A percentile compares a stretch with the other conserved stretches of the same genome.
Evolutionary conservation across 2,329 filamentous ascomycete genomes (phyloP).

Genomic region (Mycosphaerella arachidis): DNA sequence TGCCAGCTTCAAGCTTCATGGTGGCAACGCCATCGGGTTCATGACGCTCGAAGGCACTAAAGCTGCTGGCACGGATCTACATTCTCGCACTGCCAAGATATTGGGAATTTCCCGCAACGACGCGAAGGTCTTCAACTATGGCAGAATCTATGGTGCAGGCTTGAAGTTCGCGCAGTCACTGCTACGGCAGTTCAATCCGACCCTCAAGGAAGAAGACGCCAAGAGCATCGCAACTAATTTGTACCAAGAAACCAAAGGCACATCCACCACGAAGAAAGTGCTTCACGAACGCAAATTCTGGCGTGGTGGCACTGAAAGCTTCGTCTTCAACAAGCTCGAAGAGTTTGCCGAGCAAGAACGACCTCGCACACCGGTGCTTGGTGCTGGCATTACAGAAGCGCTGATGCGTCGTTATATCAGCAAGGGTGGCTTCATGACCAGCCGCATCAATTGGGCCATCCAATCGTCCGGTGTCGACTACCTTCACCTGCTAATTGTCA

Average conservation of each 20-base stretch:
- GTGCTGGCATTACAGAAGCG: conserved; percentile 92
- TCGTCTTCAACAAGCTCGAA: conserved; percentile 97
- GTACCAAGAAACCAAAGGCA: conserved; percentile 85
- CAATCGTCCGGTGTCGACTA: conserved; percentile 97
- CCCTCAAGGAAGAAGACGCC: conserved; percentile 73
- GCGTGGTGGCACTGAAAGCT: conserved; percentile 93
- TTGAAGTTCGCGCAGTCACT: conserved; percentile 88
- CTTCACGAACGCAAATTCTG: conserved; percentile 78
- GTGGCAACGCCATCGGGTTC: conserved; percentile 95
- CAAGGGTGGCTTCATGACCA: conserved; percentile 89
- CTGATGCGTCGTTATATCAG: conserved; percentile 82
- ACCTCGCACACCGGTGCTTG: conserved; percentile 85
- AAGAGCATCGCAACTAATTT: conserved; percentile 69
- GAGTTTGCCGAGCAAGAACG: conserved; percentile 94
- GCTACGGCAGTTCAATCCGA: conserved; percentile 88
- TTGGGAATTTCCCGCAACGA: conserved; percentile 91
- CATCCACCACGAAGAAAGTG: conserved; percentile 70
- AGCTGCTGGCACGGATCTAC: conserved; percentile 85
- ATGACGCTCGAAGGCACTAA: conserved; percentile 98
- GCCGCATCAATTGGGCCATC: conserved; percentile 97
- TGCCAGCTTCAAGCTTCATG: conserved; percentile 89
- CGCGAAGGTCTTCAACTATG: conserved; percentile 98
- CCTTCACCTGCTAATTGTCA: conserved; percentile 83
- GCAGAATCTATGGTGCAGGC: conserved; percentile 96
- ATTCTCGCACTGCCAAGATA: conserved; percentile 88